Conservation (phyloP, 306 rosid genomes). For the Gastrolobium bilobum region DNA sequence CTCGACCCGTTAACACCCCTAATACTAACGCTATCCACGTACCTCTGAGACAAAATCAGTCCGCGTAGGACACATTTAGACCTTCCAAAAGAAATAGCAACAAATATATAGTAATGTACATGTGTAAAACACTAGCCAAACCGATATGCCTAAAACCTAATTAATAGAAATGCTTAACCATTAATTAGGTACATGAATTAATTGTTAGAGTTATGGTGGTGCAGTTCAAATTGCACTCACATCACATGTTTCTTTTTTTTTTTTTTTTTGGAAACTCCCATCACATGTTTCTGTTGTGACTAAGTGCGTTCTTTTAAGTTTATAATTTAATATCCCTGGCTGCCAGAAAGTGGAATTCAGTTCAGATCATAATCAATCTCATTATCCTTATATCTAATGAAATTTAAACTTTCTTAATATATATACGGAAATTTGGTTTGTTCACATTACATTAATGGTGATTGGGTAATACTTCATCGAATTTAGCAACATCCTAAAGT, state of each 20-base stretch:
- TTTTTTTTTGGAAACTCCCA: no score
- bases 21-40: no score
- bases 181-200: slow-evolving; percentile 11
- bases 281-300: neutral
- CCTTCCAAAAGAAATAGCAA: no score
- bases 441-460: neutral
- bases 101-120: slow-evolving; percentile 2
- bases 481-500: no score
- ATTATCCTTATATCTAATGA: neutral
- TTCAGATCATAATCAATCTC: slow-evolving; percentile 31
- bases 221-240: slow-evolving; percentile 4
- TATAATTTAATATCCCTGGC: slow-evolving; percentile 40
- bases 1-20: no score
- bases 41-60: neutral
- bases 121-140: slow-evolving; percentile 33
- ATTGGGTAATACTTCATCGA: no score
- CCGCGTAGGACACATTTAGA: neutral
- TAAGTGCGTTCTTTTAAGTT: slow-evolving; percentile 33
- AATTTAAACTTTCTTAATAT: neutral
- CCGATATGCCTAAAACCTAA: slow-evolving; percentile 26
- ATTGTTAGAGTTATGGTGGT: neutral
- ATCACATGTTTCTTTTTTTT: no score
- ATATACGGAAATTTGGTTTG: neutral
- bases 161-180: slow-evolving; percentile 3
- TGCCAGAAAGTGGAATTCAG: slow-evolving; percentile 38